phyloP scores from a whole-genome alignment of 305 asterid genomes.

The Fraxinus sp. region DNA sequence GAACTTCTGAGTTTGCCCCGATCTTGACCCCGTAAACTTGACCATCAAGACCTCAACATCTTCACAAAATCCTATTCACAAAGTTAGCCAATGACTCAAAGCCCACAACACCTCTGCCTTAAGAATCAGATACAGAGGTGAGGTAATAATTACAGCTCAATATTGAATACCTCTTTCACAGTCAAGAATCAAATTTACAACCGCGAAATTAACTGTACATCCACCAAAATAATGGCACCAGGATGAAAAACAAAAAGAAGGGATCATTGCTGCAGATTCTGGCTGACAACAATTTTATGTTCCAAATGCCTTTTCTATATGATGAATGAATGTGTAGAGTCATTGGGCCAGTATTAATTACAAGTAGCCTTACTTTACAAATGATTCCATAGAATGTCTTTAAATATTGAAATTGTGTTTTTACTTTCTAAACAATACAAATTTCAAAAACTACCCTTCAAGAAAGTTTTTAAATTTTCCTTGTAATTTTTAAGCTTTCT shows the following conservation, averaged over 20 bases:
- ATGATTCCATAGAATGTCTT: not conserved
- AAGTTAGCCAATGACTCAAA: not conserved
- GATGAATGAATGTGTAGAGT: not conserved
- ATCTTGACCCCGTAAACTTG: not conserved
- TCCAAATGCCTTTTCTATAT: not conserved
- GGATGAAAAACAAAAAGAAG: not conserved
- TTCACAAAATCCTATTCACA: not conserved
- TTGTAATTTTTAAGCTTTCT: no score
- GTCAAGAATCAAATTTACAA: not conserved
- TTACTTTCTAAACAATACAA: not conserved
- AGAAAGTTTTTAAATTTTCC: no score
- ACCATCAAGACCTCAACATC: not conserved
- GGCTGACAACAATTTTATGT: not conserved
- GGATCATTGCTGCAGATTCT: not conserved
- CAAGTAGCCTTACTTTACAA: not conserved
- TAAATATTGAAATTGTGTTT: not conserved
- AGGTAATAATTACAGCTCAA: not conserved
- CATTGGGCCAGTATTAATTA: not conserved
- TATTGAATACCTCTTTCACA: not conserved
- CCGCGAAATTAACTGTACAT: not conserved
- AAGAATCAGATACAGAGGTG: not conserved
- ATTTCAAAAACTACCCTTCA: no score
- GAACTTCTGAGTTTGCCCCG: not conserved
- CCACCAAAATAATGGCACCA: not conserved
- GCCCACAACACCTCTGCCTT: not conserved